Evolutionary conservation across 257 asterid species (phyloP).

Genomic region (Plantago major): DNA sequence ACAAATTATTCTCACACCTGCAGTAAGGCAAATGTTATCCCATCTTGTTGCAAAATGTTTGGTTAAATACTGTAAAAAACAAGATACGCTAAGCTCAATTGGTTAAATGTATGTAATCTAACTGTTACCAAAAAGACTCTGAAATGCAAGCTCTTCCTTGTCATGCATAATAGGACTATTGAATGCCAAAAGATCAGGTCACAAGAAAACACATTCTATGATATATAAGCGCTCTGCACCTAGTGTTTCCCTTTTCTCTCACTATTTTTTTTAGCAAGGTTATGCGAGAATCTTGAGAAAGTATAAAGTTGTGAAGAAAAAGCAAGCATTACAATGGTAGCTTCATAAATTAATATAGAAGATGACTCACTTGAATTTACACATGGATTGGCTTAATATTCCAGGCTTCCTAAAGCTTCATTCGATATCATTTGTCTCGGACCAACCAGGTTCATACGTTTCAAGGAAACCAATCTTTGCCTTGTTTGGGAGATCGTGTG

Average conservation of each 20-base stretch:
- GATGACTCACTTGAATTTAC: constrained; percentile 33
- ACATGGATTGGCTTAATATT: constrained; percentile 30
- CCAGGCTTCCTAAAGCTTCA: constrained; percentile 38
- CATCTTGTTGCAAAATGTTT: no score
- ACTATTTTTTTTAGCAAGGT: not conserved
- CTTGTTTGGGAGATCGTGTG: constrained; percentile 98
- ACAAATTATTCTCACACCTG: no score
- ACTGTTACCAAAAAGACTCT: not conserved
- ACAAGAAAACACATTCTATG: not conserved
- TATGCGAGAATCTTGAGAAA: not conserved
- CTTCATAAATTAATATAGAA: not conserved
- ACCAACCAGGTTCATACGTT: constrained; percentile 98
- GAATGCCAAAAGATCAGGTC: not conserved
- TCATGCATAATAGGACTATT: not conserved
- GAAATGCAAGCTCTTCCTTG: not conserved
- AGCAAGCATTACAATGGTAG: not conserved
- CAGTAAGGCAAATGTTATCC: no score
- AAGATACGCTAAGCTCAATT: not conserved
- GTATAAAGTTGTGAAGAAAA: not conserved
- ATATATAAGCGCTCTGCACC: no score
- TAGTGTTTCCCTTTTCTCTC: not conserved
- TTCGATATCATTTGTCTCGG: constrained; percentile 77
- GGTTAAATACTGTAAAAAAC: not conserved
- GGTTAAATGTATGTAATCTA: no score
- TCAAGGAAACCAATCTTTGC: constrained; percentile 97